These are phyloP conservation scores for Tricholoma terreum DNA, from an alignment of 768 basidiomycete genomes.

Conservation along the genomic window DNA sequence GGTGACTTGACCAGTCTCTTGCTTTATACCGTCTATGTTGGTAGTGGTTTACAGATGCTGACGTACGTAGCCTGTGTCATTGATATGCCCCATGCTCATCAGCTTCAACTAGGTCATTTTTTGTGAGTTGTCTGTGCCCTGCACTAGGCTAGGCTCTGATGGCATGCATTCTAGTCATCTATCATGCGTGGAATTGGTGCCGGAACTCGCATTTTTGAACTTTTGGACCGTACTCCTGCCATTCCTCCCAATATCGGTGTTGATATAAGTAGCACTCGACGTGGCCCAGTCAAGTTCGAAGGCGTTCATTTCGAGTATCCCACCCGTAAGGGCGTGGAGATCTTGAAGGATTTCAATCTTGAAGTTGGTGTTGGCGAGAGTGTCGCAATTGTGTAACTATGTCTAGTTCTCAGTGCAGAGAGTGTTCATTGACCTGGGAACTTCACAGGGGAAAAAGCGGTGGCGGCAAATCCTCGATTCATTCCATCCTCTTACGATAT, in stretches of 20 bases:
- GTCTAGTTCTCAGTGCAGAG: neutral
- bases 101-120: conserved; percentile 41
- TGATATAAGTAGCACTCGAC: conserved; percentile 49
- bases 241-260: conserved; percentile 67
- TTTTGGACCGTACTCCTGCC: conserved; percentile 76
- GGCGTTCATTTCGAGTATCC: conserved; percentile 88
- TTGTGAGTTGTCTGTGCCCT: conserved; percentile 34
- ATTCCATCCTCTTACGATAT: conserved; percentile 82
- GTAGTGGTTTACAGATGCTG: conserved; percentile 74
- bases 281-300: conserved; percentile 78
- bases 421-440: conserved; percentile 2
- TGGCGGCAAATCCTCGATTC: conserved; percentile 90
- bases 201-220: conserved; percentile 89
- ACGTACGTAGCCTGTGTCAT: conserved; percentile 45
- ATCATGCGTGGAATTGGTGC: conserved; percentile 98
- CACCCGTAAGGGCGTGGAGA: conserved; percentile 72
- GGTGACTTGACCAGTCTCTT: conserved; percentile 88
- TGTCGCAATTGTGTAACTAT: conserved; percentile 82
- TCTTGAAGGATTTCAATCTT: conserved; percentile 81
- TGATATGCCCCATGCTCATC: conserved; percentile 2
- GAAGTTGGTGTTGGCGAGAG: conserved; percentile 82
- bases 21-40: conserved; percentile 89
- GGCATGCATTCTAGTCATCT: conserved; percentile 55
- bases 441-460: conserved; percentile 81
- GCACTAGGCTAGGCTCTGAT: conserved; percentile 28